Base-by-base conservation (phyloP, 2,329 filamentous ascomycete species). In the Didymella glomerata region DNA sequence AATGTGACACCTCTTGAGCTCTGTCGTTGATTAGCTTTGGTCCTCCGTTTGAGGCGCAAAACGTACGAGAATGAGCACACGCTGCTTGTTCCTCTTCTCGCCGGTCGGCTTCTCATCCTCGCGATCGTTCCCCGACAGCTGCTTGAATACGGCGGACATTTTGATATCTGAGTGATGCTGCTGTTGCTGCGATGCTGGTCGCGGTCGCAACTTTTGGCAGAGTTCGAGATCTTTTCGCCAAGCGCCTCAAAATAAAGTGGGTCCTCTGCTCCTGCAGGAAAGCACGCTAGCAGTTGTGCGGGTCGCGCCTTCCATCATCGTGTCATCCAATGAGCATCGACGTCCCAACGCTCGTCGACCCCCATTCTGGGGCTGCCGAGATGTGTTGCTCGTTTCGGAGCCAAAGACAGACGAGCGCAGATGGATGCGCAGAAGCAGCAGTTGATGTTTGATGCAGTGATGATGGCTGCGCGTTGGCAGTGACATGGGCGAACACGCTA, bases 1-100 rank as follows among this genome's bases (percentile, higher is more conserved):
- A 91, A 93, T 32, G 94, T 97, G 52, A 98, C 92, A 64, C 95
- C 95, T 81, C 95, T 85, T 24, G 93, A 97, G 25, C 92, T 95
- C 73, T 75, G 49, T 24, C 2, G 22, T 25, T 4, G 45, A 40
- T 75, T 60, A 75, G 70, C 57, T 67, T 41, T 10, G 46, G 11
- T n/a, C n/a, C 8, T 27, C 55, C n/a, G 56, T 30, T 54, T 34
- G 42, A 45, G 45, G 48, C 41, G 48, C 24, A 58, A 36, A 24
- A 52, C 28, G 45, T 65, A 75, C 74, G 69, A 99, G 84, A 72
- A 98, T 93, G 65, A 99, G 83, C 51, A 98, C 91, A 71, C 93
- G 80, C 68, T 84, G 82, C 60, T 77, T 75, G 68, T 81, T 83
- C 64, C 77, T 79, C 60, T 68, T 74, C 60, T 70, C 73, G 2